A percentile compares a stretch with the other conserved stretches of the same genome.
phyloP scores from a whole-genome alignment of 202 grass and related monocot genomes.

The Cymbopogon flexuosus region DNA sequence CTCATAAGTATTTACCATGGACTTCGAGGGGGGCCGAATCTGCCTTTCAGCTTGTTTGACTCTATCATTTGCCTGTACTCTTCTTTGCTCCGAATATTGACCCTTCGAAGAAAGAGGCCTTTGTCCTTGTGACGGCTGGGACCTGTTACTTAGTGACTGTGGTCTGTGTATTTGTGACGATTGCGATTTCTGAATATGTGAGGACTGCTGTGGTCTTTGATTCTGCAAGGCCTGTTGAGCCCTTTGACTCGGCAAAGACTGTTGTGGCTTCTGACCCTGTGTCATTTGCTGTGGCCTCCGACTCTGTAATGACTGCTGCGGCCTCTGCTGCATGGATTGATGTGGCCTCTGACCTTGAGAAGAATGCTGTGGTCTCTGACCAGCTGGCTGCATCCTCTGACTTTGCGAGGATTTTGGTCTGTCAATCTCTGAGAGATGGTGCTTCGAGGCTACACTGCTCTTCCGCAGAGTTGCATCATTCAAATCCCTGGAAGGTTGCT shows the following conservation, averaged over 20 bases:
- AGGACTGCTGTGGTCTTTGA: slow-evolving; percentile 36
- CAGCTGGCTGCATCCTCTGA: slow-evolving; percentile 37
- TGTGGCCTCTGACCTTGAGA: slow-evolving; percentile 35
- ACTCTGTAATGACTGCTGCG: slow-evolving; percentile 1
- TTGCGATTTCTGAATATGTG: slow-evolving; percentile 22
- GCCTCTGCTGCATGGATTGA: slow-evolving; percentile 10
- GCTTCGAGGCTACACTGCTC: slow-evolving; percentile 31
- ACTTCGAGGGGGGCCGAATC: slow-evolving; percentile 39
- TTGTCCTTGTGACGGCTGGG: slow-evolving; percentile 24
- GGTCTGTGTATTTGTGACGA: slow-evolving; percentile 34
- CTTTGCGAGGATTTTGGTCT: slow-evolving; percentile 32
- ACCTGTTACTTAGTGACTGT: slow-evolving; percentile 30
- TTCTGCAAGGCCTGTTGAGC: slow-evolving; percentile 7
- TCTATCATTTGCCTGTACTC: slow-evolving; percentile 41
- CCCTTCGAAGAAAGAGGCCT: slow-evolving; percentile 47
- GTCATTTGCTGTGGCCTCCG: slow-evolving; percentile 20
- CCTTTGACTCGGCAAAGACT: slow-evolving; percentile 18
- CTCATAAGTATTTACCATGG: slow-evolving; percentile 46
- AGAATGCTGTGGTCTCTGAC: slow-evolving; percentile 32
- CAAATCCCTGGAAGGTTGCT: slow-evolving; percentile 38
- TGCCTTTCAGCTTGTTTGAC: slow-evolving; percentile 50
- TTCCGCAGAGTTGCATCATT: slow-evolving; percentile 41
- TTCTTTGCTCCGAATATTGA: slow-evolving; percentile 58
- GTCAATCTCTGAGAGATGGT: slow-evolving; percentile 30
- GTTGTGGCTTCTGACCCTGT: slow-evolving; percentile 25